Percentiles rank a stretch among this genome's conserved stretches.
Conservation (phyloP, 768 basidiomycete genomes). For the Leccinum disarticulatum region DNA sequence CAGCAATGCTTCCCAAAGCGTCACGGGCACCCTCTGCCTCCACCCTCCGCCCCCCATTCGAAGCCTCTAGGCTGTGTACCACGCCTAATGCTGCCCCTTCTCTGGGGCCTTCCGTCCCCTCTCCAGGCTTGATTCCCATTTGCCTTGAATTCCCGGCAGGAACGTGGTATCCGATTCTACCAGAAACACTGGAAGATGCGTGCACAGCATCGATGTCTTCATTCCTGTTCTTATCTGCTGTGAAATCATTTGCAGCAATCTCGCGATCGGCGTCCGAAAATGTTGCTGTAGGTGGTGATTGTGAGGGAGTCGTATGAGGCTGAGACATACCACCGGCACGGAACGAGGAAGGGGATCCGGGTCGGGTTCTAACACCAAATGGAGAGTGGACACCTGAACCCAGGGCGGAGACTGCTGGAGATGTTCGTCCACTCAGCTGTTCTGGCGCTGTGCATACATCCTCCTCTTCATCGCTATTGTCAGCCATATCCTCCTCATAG, state of each 20-base stretch:
- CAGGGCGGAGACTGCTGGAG: constrained; percentile 26
- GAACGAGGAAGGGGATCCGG: constrained; percentile 9
- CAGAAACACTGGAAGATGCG: constrained; percentile 6
- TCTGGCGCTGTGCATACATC: constrained; percentile 26
- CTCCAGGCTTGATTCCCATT: constrained; percentile 5
- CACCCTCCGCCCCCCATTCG: constrained; percentile 17
- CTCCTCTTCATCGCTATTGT: constrained; percentile 29
- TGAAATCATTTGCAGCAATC: neutral
- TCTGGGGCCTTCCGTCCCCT: constrained; percentile 3
- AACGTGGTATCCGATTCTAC: constrained; percentile 2
- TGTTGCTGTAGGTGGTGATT: constrained; percentile 12
- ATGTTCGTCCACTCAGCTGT: constrained; percentile 24
- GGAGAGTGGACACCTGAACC: constrained; percentile 13
- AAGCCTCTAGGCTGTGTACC: constrained; percentile 23
- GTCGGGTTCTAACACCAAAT: constrained; percentile 5
- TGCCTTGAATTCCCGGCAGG: neutral
- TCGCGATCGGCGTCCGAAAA: constrained; percentile 1
- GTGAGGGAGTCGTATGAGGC: constrained; percentile 3
- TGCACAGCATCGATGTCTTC: neutral
- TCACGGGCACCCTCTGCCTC: constrained; percentile 17
- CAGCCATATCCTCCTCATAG: constrained; percentile 30
- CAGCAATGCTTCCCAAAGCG: constrained; percentile 25
- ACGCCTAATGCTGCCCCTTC: constrained; percentile 18
- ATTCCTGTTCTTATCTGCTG: constrained; percentile 8
- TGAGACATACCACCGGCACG: constrained; percentile 1